Evolutionary conservation across 2,329 filamentous ascomycete genomes (phyloP), one percentile per base, ranked within the genome.

Genomic region (Tolypocladium tropicale): DNA sequence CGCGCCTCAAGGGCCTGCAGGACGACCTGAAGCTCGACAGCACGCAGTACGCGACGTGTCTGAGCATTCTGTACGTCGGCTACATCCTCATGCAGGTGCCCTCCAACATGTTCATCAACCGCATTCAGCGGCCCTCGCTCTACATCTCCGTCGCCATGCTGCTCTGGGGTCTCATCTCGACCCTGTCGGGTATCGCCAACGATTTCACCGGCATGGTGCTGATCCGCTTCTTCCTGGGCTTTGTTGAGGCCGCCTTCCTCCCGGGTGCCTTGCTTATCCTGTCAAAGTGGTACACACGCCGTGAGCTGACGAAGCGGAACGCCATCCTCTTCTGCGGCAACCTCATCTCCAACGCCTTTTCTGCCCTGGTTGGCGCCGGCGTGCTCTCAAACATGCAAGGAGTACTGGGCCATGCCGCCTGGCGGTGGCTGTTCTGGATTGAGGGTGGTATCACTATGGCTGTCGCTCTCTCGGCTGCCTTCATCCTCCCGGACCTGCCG

Each of bases 241-340:
- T 83, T 58, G 70, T 84, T 53, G 83, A 86, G 66, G 84, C 84
- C 0, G 82, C 83, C 1, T 86, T 85, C 66, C 72, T 85, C 30
- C 84, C 84, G 0, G 84, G 84, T 46, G 81, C 81, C 0, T 74
- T 86, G 12, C 74, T 85, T 48, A 81, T 86, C 50, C 74, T 87
- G 23, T 83, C 81, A 0, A 83, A 85, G 61, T 88, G 83, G 78
- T 88, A 88, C 67, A 86, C 83, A 1, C 76, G 82, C 52, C 76
- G 78, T 53, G 80, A 83, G 68, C 63, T 84, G 58, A 76, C 77
- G 16, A 70, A 71, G 55, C 71, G 80, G 53, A 81, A 83, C 61
- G 79, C 80, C 55, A 75, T 84, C 33, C 67, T 84, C 25, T 84
- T 83, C 67, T 79, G 79, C 58, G 79, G 80, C 2, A 82, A 82